Percentiles rank a stretch among this genome's conserved stretches.
phyloP scores from a whole-genome alignment of 75 land plant species.

The Azolla pinnata region DNA sequence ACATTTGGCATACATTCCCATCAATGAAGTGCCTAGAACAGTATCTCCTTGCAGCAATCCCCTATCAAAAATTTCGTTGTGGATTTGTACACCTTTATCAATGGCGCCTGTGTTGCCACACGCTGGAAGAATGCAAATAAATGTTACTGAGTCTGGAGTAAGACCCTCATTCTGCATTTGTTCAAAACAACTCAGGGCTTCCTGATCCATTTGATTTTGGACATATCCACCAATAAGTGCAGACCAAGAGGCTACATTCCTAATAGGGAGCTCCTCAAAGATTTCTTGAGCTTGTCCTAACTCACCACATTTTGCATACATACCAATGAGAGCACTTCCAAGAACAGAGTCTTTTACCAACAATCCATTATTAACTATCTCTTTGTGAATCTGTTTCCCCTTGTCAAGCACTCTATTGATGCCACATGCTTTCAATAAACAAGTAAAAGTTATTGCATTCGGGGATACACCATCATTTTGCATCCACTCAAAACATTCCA shows the following conservation, averaged over 20 bases:
- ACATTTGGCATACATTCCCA: constrained; percentile 52
- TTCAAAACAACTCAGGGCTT: constrained; percentile 3
- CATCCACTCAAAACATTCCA: constrained; percentile 16
- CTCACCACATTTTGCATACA: constrained; percentile 7
- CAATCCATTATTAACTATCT: constrained; percentile 3
- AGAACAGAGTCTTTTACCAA: not conserved
- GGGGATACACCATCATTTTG: constrained; percentile 1
- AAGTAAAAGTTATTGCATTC: not conserved
- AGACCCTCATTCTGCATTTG: constrained; percentile 2
- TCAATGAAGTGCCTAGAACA: constrained; percentile 27
- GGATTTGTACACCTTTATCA: constrained; percentile 2
- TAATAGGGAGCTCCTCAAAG: not conserved
- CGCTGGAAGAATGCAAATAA: not conserved
- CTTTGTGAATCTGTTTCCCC: constrained; percentile 2
- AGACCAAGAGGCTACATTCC: not conserved
- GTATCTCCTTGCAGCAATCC: constrained; percentile 11
- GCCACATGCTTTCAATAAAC: constrained; percentile 1
- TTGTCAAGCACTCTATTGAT: not conserved
- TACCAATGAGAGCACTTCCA: constrained; percentile 4
- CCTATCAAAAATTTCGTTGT: not conserved
- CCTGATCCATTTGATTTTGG: not conserved
- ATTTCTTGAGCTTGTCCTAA: not conserved
- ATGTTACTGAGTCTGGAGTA: constrained; percentile 3
- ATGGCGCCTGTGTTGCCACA: not conserved
- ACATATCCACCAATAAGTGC: not conserved